phyloP scores from a whole-genome alignment of 2,329 filamentous ascomycete genomes.

The Fusarium temperatum region DNA sequence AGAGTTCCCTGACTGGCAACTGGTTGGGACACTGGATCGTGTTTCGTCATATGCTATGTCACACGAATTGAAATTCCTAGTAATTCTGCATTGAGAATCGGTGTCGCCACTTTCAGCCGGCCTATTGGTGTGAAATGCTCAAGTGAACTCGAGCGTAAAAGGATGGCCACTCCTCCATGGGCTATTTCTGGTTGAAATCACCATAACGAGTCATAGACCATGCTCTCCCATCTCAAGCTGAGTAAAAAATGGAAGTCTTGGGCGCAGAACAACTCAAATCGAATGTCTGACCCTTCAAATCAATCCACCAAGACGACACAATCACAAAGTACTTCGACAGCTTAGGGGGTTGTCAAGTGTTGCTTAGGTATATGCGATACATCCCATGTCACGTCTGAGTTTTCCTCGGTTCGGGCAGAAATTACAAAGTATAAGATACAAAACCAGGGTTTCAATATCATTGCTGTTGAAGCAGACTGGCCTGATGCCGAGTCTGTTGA shows the following conservation, averaged over 20 bases:
- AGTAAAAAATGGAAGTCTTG: conserved; percentile 1
- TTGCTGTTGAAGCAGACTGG: conserved; percentile 27
- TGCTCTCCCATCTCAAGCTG: not conserved
- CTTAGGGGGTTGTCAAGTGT: conserved; percentile 18
- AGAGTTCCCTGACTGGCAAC: not conserved
- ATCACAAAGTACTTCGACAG: conserved; percentile 17
- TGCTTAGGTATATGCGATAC: conserved; percentile 14
- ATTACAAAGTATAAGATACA: conserved; percentile 30
- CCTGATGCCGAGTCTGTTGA: conserved; percentile 22
- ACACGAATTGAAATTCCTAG: not conserved
- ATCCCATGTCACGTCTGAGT: conserved; percentile 26
- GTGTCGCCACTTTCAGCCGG: not conserved
- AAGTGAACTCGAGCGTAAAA: not conserved
- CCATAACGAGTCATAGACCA: too few species aligned
- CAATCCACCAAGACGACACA: not conserved
- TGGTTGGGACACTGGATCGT: not conserved
- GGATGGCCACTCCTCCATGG: not conserved
- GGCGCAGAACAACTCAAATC: conserved; percentile 9
- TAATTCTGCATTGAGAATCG: not conserved
- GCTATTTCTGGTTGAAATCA: not conserved
- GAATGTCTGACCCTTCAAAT: conserved; percentile 12
- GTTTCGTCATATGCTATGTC: not conserved
- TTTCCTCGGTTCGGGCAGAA: conserved; percentile 19
- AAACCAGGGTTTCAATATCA: conserved; percentile 26
- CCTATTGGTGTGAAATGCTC: not conserved